Evolutionary conservation across 345 rosid genomes (phyloP).

Genomic region (Rhodomyrtus tomentosa): DNA sequence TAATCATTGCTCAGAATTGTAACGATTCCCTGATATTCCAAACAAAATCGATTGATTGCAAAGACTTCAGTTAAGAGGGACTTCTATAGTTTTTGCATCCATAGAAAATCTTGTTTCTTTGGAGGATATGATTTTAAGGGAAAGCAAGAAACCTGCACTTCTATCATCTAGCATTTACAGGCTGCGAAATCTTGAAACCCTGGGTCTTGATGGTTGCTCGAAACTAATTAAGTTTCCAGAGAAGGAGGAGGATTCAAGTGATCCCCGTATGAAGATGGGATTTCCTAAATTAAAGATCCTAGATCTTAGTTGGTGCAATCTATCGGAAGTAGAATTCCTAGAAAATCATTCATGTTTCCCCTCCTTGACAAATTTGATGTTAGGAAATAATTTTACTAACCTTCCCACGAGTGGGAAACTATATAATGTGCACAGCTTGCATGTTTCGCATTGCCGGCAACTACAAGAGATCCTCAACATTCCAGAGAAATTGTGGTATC

Average conservation of each 20-base stretch:
- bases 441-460: not conserved
- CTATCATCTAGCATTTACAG: not conserved
- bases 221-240: not conserved
- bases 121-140: accelerated
- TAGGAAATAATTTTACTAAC: no score
- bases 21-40: not conserved
- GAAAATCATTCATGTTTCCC: not conserved
- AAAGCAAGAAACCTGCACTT: not conserved
- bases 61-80: accelerated
- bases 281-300: not conserved
- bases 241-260: not conserved
- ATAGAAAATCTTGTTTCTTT: not conserved
- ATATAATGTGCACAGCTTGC: not conserved
- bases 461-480: not conserved
- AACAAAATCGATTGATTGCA: accelerated
- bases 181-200: not conserved
- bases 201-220: accelerated
- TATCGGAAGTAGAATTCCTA: not conserved
- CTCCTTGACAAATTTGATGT: accelerated
- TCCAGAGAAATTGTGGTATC: not conserved
- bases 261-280: not conserved
- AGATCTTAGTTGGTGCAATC: not conserved
- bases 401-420: no score
- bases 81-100: not conserved
- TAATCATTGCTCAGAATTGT: not conserved